Base-by-base conservation (phyloP, 495 filamentous ascomycete species). In the Choiromyces venosus region DNA sequence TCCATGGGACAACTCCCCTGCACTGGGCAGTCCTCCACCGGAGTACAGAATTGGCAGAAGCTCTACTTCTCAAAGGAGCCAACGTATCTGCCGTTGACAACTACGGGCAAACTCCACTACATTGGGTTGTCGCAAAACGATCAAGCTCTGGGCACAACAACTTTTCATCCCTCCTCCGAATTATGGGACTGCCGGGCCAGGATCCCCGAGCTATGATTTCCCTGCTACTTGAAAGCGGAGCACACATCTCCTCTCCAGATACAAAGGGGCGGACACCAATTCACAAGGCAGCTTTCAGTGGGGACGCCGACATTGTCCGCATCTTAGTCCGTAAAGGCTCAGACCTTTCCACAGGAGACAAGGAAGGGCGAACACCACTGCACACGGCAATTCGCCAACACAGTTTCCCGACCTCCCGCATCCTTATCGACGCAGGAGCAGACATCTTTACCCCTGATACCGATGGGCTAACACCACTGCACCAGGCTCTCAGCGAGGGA, bases 231-330 rank as follows among this genome's bases (percentile, higher is more conserved):
- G 52, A 61, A 12, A 61, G 52, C 25, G 69, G 69, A 14, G 69
- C 69, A 8, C 36, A 37, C 12, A 40, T 65, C 12, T 37, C 25
- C 21, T 25, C 38, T 52, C 4, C 7, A 6, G 40, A 37, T 44
- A 66, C 38, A 18, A 42, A 65, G 39, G 37, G 56, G 21, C 5
- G 29, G 35, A 65, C 69, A 21, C 37, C 72, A 40, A 36, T 74
- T 16, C 72, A 74, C 25, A 71, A 71, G 25, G 72, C 72, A 39
- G 69, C 64, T 10, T 35, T 66, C n/a, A 72, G 76, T n/a, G 74
- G 74, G 19, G 37, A 71, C 33, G 33, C 64, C 73, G 69, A 29
- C 18, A 39, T 39, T 42, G 68, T 66, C 2, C 29, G n/a, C 21
- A 40, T 71, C 9, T 14, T 46, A 29, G 21, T 65, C 3, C 35